phyloP scores from a whole-genome alignment of 139 green algal species.

The Diplosphaera chodatii region DNA sequence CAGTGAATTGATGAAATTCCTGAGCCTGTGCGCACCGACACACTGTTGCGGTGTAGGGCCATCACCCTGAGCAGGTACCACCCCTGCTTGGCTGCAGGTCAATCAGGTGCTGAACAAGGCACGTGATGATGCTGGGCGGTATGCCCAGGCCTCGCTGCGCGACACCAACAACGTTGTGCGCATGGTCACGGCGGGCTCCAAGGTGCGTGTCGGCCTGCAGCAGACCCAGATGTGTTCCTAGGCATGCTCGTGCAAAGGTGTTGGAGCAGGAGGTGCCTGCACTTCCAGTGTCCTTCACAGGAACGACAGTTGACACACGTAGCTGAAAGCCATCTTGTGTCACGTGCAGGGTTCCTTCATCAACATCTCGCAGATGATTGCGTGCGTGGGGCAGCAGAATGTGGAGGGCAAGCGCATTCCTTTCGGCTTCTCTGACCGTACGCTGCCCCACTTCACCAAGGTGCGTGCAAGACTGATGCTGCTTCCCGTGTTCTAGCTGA shows the following conservation, averaged over 20 bases:
- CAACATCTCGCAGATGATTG: conserved; percentile 99
- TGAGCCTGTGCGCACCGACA: not conserved
- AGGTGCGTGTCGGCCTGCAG: conserved; percentile 31
- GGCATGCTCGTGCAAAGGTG: too few relatives aligned
- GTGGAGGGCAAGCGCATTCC: conserved; percentile 99
- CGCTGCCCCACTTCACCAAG: conserved; percentile 95
- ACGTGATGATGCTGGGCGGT: conserved; percentile 88
- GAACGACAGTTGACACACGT: too few relatives aligned
- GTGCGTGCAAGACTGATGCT: too few relatives aligned
- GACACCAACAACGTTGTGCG: conserved; percentile 98
- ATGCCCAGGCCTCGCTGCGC: conserved; percentile 75
- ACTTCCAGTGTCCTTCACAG: too few relatives aligned
- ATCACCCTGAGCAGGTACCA: too few relatives aligned
- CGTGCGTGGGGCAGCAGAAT: conserved; percentile 99
- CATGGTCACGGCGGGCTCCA: conserved; percentile 94
- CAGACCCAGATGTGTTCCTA: too few relatives aligned
- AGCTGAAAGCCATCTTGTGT: too few relatives aligned
- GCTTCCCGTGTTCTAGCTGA: too few relatives aligned
- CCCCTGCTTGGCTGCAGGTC: conserved; percentile 29
- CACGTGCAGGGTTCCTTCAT: conserved; percentile 80
- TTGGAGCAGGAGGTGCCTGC: too few relatives aligned
- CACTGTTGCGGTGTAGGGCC: too few relatives aligned
- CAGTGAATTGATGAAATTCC: too few relatives aligned
- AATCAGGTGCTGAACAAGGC: conserved; percentile 90
- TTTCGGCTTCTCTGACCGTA: conserved; percentile 89